A percentile compares a stretch with the other conserved stretches of the same genome.
These are phyloP conservation scores for Eucalyptus pumila DNA, from an alignment of 345 rosid genomes.

Conservation along the genomic window DNA sequence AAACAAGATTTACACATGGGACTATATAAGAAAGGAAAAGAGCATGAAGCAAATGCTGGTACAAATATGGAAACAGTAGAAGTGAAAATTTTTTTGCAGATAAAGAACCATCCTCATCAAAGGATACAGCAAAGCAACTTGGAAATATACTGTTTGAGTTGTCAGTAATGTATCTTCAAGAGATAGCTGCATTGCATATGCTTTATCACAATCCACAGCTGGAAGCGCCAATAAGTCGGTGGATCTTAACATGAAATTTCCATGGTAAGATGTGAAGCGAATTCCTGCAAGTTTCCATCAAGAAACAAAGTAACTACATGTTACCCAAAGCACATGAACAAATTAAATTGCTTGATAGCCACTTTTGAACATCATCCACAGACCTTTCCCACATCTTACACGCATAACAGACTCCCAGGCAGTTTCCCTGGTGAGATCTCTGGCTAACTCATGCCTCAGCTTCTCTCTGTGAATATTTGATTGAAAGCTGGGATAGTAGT, in stretches of 20 bases:
- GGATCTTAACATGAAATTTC: slow-evolving; percentile 97
- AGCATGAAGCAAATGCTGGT: background rate
- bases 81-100: background rate
- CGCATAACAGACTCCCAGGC: slow-evolving; percentile 99
- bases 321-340: background rate
- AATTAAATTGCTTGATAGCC: background rate
- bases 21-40: background rate
- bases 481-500: slow-evolving; percentile 82
- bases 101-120: background rate
- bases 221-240: slow-evolving; percentile 95
- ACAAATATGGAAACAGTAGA: background rate
- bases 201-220: slow-evolving; percentile 98
- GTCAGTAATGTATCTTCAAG: slow-evolving; percentile 94
- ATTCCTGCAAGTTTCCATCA: slow-evolving; percentile 45
- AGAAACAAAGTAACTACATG: background rate
- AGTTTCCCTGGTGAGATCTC: slow-evolving; percentile 98
- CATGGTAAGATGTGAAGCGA: slow-evolving; percentile 90
- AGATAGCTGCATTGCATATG: slow-evolving; percentile 88
- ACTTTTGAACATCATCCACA: background rate
- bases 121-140: slow-evolving; percentile 99
- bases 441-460: slow-evolving; percentile 74
- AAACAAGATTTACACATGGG: background rate
- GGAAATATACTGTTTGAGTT: slow-evolving; percentile 85
- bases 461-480: slow-evolving; percentile 66
- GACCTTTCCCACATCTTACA: slow-evolving; percentile 99